Conservation (phyloP, 768 basidiomycete genomes). For the Lentinula aciculospora region DNA sequence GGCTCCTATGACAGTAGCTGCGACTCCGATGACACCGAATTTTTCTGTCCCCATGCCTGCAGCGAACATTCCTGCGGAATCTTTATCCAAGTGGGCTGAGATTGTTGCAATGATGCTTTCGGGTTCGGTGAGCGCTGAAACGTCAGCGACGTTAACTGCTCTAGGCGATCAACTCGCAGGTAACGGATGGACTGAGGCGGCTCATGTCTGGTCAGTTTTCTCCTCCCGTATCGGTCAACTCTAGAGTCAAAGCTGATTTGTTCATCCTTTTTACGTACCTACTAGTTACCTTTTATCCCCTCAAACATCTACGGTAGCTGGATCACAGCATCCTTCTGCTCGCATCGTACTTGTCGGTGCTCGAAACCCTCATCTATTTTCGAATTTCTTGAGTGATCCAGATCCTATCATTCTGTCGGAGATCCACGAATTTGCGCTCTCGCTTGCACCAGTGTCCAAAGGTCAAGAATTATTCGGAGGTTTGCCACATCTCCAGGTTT, state of each 20-base stretch:
- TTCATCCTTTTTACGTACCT: slow-evolving; percentile 9
- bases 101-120: slow-evolving; percentile 79
- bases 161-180: slow-evolving; percentile 78
- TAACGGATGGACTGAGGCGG: slow-evolving; percentile 75
- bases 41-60: slow-evolving; percentile 41
- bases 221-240: not conserved
- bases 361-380: slow-evolving; percentile 44
- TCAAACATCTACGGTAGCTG: slow-evolving; percentile 70
- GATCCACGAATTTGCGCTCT: slow-evolving; percentile 86
- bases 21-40: slow-evolving; percentile 62
- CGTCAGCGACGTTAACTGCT: slow-evolving; percentile 70
- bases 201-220: slow-evolving; percentile 79
- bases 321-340: slow-evolving; percentile 58
- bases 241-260: too few species aligned
- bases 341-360: slow-evolving; percentile 75
- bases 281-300: slow-evolving; percentile 81
- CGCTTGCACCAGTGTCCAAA: slow-evolving; percentile 64
- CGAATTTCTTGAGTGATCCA: slow-evolving; percentile 54
- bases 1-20: slow-evolving; percentile 23
- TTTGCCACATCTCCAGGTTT: slow-evolving; percentile 82
- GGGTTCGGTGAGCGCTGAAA: slow-evolving; percentile 61
- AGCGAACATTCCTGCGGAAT: slow-evolving; percentile 51
- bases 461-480: slow-evolving; percentile 85
- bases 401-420: slow-evolving; percentile 86
- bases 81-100: slow-evolving; percentile 78